Evolutionary conservation across 148 eudicot genomes (phyloP), one percentile per base, ranked within the genome.

Genomic region (Persicaria tinctoria): DNA sequence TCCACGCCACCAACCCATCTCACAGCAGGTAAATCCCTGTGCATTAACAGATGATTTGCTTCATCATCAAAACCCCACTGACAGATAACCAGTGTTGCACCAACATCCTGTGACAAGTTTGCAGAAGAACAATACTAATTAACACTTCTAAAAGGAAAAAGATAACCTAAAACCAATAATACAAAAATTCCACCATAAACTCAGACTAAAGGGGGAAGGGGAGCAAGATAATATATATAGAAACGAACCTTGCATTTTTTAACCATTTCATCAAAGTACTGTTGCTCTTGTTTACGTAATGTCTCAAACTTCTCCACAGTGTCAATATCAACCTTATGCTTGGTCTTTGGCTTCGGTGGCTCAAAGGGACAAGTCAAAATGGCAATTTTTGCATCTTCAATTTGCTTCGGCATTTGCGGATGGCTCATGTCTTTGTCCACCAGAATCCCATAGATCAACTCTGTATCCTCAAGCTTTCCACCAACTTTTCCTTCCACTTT

Each of bases 391-490:
- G 98, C 97, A 84, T 95, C 91, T 76, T 84, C 79, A 63, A 95
- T 90, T 75, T 85, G 79, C 87, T 95, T 95, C 20, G 98, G 98
- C 98, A 95, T 90, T 83, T 95, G 98, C 17, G 98, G 98, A 74
- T 95, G 98, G 86, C 98, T 95, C 98, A 95, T 95, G 82, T 95
- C 97, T 77, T 95, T 95, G 86, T 95, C 97, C 41, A 95, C 98
- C 72, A 92, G 74, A 56, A 95, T 92, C 60, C 98, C 98, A 80
- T 95, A 89, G n/a, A 95, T 90, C 60, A 95, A 86, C 73, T 95
- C 98, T 3, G 98, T 95, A 72, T 95, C 98, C 85, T 95, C 98
- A 76, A 95, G 84, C 82, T 89, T 92, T 50, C 98, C 98, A 70
- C 98, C 98, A 1, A 95, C 98, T 82, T 95, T 95, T 0, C 98